These are phyloP conservation scores for Botryotinia narcissicola DNA, from an alignment of 2,329 filamentous ascomycete genomes.

Conservation along the genomic window DNA sequence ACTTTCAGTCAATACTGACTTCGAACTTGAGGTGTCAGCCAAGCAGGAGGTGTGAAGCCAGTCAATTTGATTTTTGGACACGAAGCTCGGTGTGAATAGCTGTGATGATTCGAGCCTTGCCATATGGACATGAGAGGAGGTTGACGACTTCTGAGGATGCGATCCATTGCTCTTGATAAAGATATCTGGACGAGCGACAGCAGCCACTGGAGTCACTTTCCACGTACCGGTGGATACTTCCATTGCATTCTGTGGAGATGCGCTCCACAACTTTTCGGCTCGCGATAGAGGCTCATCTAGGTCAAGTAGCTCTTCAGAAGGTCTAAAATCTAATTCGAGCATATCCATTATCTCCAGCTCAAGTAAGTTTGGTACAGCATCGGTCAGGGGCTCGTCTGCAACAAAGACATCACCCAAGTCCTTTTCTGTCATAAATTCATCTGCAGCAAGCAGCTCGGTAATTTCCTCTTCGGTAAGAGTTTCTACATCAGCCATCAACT, in stretches of 20 bases:
- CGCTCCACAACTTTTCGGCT: not conserved
- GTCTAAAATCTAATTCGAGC: not conserved
- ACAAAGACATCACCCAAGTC: not conserved
- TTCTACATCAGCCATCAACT: slow-evolving; percentile 7
- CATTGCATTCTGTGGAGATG: not conserved
- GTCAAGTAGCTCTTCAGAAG: not conserved
- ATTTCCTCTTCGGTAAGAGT: not conserved
- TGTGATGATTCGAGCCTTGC: slow-evolving; percentile 2
- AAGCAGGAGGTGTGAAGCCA: slow-evolving; percentile 17
- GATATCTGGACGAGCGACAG: not conserved
- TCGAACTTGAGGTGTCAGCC: not conserved
- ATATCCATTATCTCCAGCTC: not conserved
- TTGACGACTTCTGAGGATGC: not conserved
- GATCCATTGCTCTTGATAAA: not conserved
- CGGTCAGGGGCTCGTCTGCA: not conserved
- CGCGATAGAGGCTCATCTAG: not conserved
- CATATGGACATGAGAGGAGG: not conserved
- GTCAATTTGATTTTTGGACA: not conserved
- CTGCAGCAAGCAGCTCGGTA: not conserved
- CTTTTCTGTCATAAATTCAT: not conserved
- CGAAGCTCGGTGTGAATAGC: not conserved
- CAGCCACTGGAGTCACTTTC: not conserved
- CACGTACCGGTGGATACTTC: not conserved
- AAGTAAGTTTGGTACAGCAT: not conserved
- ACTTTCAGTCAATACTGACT: not conserved